A percentile compares a stretch with the other conserved stretches of the same genome.
Conservation (phyloP, 129 eudicot species). For the Flaveria bidentis region DNA sequence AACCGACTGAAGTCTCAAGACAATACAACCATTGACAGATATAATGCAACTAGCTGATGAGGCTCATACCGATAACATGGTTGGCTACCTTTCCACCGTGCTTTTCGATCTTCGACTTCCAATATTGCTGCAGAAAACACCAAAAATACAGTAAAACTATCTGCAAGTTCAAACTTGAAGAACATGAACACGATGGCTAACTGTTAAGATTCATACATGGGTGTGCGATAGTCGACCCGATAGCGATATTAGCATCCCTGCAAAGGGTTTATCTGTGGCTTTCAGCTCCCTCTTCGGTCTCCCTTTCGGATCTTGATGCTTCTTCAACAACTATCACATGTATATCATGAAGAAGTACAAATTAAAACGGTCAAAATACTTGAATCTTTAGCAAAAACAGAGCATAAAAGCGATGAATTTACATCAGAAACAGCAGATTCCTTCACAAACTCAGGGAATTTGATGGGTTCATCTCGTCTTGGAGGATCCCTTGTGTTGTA, state of each 20-base stretch:
- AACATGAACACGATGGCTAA: not conserved
- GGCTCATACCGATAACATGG: slow-evolving; percentile 48
- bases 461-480: slow-evolving; percentile 46
- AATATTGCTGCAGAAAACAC: slow-evolving; percentile 54
- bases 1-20: not conserved
- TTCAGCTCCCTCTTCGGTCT: slow-evolving; percentile 37
- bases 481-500: slow-evolving; percentile 58
- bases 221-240: slow-evolving; percentile 77
- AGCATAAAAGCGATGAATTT: not conserved
- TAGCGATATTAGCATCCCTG: slow-evolving; percentile 67
- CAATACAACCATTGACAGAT: not conserved
- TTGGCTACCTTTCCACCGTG: slow-evolving; percentile 82
- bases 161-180: not conserved
- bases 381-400: not conserved
- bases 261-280: slow-evolving; percentile 53
- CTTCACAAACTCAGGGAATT: slow-evolving; percentile 55
- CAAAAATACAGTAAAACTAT: not conserved
- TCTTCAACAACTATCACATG: slow-evolving; percentile 46
- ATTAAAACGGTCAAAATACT: not conserved
- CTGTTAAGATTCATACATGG: slow-evolving; percentile 46
- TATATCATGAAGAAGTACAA: not conserved
- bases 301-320: slow-evolving; percentile 43
- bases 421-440: slow-evolving; percentile 59
- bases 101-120: slow-evolving; percentile 74
- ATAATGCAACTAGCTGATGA: not conserved